phyloP scores from a whole-genome alignment of 257 asterid species.

The Solanum infundibuliforme region DNA sequence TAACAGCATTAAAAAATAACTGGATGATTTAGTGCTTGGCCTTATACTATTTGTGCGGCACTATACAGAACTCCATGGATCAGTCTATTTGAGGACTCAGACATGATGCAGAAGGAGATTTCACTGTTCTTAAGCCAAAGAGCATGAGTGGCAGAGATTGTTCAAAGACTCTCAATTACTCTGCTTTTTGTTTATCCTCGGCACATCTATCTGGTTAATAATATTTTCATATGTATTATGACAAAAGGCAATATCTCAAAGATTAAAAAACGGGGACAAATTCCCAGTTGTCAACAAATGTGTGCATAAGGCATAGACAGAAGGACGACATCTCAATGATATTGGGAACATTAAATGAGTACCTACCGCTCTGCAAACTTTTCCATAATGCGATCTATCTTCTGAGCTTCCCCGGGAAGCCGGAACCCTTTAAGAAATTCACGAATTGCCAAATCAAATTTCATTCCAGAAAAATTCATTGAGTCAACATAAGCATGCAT shows the following conservation, averaged over 20 bases:
- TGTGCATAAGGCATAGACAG: not conserved
- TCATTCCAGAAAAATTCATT: slow-evolving; percentile 82
- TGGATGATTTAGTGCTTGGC: not conserved
- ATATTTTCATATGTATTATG: not conserved
- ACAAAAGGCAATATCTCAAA: not conserved
- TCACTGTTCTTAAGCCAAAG: not conserved
- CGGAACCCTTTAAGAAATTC: slow-evolving; percentile 91
- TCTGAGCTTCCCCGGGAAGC: slow-evolving; percentile 99
- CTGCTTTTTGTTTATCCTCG: not conserved
- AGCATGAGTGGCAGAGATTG: not conserved
- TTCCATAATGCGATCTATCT: slow-evolving; percentile 98
- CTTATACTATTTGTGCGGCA: not conserved
- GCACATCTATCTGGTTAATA: not conserved
- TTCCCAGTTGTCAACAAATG: not conserved
- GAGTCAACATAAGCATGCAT: slow-evolving; percentile 98
- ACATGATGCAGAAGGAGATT: not conserved
- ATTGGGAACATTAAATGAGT: not conserved
- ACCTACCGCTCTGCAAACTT: slow-evolving; percentile 96
- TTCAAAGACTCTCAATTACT: not conserved
- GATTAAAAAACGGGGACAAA: not conserved
- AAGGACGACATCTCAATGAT: not conserved
- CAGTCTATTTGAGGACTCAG: not conserved
- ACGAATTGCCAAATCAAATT: slow-evolving; percentile 85
- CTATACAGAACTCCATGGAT: not conserved
- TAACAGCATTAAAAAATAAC: not conserved